phyloP scores from a whole-genome alignment of 345 rosid genomes.

The Fremontodendron californicum region DNA sequence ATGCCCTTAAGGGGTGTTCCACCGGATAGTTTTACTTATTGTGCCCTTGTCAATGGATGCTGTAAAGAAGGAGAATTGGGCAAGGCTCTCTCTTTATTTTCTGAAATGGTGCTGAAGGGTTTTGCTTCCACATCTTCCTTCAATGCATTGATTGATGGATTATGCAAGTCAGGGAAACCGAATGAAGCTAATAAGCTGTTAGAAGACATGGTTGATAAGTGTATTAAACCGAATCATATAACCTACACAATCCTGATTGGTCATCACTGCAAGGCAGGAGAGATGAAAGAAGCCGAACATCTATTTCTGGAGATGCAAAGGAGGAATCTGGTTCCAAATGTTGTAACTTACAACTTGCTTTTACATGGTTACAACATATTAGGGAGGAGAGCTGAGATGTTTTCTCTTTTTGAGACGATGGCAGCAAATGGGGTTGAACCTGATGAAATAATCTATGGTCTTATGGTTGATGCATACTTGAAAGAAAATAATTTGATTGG shows the following conservation, averaged over 20 bases:
- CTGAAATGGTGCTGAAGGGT: conserved; percentile 48
- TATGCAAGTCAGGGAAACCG: conserved; percentile 51
- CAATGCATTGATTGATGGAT: conserved; percentile 58
- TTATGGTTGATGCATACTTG: conserved; percentile 46
- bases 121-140: conserved; percentile 46
- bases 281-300: conserved; percentile 52
- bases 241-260: conserved; percentile 72
- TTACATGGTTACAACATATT: conserved; percentile 47
- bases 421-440: conserved; percentile 55
- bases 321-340: conserved; percentile 46
- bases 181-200: conserved; percentile 36
- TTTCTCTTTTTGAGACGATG: conserved; percentile 57
- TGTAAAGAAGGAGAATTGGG: conserved; percentile 55
- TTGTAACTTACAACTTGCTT: conserved; percentile 54
- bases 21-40: conserved; percentile 60
- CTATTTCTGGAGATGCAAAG: conserved; percentile 52
- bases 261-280: conserved; percentile 54
- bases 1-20: conserved; percentile 55
- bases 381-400: conserved; percentile 46
- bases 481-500: conserved; percentile 50
- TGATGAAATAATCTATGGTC: conserved; percentile 49
- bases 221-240: conserved; percentile 48
- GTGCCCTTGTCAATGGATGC: conserved; percentile 61
- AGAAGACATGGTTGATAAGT: conserved; percentile 38
- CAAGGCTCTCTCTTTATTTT: conserved; percentile 52